Conservation (phyloP, 1,139 yeast genomes). For the Pichiaceae sp. region DNA sequence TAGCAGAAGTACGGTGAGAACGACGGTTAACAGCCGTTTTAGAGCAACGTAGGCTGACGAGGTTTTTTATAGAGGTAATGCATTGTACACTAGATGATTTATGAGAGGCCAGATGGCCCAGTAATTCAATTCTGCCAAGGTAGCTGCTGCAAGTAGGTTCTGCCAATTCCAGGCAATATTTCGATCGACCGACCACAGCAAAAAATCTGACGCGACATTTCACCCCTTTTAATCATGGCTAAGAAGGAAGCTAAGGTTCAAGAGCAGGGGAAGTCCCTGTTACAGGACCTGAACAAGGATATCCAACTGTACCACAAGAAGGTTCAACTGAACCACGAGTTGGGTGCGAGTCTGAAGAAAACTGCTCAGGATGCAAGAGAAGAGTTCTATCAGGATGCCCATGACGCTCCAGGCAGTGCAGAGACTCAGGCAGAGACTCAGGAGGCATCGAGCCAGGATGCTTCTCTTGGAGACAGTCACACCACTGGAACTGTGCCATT, state of each 20-base stretch:
- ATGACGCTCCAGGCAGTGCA: not conserved
- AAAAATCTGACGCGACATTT: not conserved
- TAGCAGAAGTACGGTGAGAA: not conserved
- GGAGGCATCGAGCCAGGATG: too few species aligned
- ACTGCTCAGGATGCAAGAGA: not conserved
- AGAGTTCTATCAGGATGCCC: not conserved
- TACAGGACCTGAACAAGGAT: constrained; percentile 18
- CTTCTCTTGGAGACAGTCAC: too few species aligned
- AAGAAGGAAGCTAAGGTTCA: constrained; percentile 5
- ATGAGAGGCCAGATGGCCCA: too few species aligned
- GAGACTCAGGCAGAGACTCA: not conserved
- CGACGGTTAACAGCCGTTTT: not conserved
- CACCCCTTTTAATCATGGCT: not conserved
- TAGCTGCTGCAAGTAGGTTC: too few species aligned
- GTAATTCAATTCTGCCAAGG: too few species aligned
- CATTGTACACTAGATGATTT: too few species aligned
- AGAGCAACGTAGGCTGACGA: not conserved
- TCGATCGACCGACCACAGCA: too few species aligned
- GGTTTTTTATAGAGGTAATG: too few species aligned
- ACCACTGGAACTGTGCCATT: too few species aligned
- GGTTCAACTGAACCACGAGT: constrained; percentile 18
- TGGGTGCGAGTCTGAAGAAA: too few species aligned
- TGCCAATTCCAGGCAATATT: too few species aligned
- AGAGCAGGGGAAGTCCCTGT: constrained; percentile 6
- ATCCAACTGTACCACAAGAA: constrained; percentile 21